Evolutionary conservation across 1,139 yeast genomes (phyloP).

Genomic region (Geotrichum restrictum): DNA sequence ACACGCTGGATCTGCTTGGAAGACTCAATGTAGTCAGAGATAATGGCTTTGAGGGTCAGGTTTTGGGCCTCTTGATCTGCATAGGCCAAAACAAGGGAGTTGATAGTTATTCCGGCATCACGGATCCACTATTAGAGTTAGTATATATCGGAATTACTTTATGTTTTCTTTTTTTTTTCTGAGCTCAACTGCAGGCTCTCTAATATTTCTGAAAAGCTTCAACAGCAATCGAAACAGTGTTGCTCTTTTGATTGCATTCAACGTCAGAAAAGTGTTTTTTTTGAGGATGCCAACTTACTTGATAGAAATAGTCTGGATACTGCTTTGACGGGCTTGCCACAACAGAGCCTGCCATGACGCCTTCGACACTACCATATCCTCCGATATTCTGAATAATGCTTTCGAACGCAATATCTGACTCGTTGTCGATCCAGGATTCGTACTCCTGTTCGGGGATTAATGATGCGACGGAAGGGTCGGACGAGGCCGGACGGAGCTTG

Average conservation of each 20-base stretch:
- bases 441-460: constrained; percentile 41
- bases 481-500: background rate
- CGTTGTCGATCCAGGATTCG: constrained; percentile 55
- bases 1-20: constrained; percentile 59
- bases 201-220: too few relatives aligned
- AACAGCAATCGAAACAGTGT: background rate
- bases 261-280: background rate
- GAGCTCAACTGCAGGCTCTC: too few relatives aligned
- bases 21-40: constrained; percentile 61
- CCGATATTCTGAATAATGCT: constrained; percentile 64
- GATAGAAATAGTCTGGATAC: constrained; percentile 76
- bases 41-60: constrained; percentile 36
- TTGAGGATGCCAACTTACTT: constrained; percentile 38
- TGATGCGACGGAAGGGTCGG: constrained; percentile 12
- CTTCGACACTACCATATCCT: constrained; percentile 38
- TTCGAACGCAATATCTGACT: constrained; percentile 49
- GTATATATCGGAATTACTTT: background rate
- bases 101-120: constrained; percentile 80
- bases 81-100: constrained; percentile 56
- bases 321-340: constrained; percentile 75
- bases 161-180: too few relatives aligned
- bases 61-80: constrained; percentile 40
- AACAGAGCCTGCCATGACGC: constrained; percentile 62
- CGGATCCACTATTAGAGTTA: constrained; percentile 57
- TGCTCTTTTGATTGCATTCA: background rate